Conservation (phyloP, 768 basidiomycete genomes). For the Kwoniella europaea region DNA sequence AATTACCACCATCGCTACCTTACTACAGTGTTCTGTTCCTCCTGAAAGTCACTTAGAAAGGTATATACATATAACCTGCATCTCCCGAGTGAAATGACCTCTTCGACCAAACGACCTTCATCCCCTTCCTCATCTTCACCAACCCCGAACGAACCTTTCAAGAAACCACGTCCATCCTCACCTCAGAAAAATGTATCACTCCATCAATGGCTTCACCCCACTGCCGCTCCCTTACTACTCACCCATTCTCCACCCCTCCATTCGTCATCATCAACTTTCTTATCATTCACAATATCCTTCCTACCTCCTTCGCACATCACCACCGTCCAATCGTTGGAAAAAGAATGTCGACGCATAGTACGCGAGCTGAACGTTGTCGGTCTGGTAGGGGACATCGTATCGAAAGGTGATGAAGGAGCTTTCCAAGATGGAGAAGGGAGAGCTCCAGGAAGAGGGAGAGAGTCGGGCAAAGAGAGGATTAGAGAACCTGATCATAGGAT, state of each 20-base stretch:
- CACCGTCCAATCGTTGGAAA: conserved; percentile 31
- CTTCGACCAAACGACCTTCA: conserved; percentile 6
- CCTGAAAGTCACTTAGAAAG: too few relatives aligned
- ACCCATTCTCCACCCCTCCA: conserved; percentile 48
- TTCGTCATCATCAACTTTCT: conserved; percentile 46
- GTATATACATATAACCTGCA: background rate
- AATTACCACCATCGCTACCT: background rate
- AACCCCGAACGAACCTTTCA: background rate
- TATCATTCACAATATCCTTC: conserved; percentile 42
- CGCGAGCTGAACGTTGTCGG: conserved; percentile 43
- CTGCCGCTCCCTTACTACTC: conserved; percentile 24
- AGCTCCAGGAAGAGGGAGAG: conserved; percentile 18
- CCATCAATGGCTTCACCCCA: conserved; percentile 50
- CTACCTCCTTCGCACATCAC: conserved; percentile 34
- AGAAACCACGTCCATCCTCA: conserved; percentile 8
- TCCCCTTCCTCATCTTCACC: background rate
- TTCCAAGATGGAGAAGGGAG: conserved; percentile 45
- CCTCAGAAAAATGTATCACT: conserved; percentile 18
- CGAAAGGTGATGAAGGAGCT: conserved; percentile 39
- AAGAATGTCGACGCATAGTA: conserved; percentile 42
- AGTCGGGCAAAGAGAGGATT: conserved; percentile 35
- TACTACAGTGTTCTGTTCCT: too few relatives aligned
- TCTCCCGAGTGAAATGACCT: background rate
- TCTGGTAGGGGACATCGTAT: conserved; percentile 27
- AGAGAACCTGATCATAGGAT: conserved; percentile 56